Percentiles rank a stretch among this genome's conserved stretches.
These are phyloP conservation scores for Catenaria anguillulae DNA, from an alignment of 371 early-diverging fungal genomes.

Conservation along the genomic window DNA sequence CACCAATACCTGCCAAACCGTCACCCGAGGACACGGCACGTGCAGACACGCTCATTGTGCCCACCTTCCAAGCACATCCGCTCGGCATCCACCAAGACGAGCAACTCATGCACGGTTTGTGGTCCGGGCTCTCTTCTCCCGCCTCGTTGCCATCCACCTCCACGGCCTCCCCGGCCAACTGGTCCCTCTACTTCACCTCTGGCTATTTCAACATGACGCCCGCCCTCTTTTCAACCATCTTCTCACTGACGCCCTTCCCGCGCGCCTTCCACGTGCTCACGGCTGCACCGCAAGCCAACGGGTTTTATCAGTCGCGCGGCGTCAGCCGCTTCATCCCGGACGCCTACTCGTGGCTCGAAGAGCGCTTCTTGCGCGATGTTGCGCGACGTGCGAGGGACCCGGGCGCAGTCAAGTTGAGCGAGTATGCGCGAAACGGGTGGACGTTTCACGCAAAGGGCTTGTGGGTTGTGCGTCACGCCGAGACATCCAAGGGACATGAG, in stretches of 20 bases:
- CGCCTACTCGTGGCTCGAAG: conserved; percentile 71
- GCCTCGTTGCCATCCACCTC: background rate
- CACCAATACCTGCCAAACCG: no score
- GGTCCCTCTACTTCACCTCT: conserved; percentile 55
- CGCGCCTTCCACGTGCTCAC: conserved; percentile 45
- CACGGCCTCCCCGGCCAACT: conserved; percentile 13
- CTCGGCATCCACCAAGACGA: conserved; percentile 70
- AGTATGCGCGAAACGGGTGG: conserved; percentile 65
- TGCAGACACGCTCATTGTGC: conserved; percentile 57
- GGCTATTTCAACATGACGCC: conserved; percentile 90
- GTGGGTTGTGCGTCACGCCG: background rate
- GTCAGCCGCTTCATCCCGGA: conserved; percentile 72
- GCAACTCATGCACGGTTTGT: conserved; percentile 33
- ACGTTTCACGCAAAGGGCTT: conserved; percentile 80
- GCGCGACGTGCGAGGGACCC: conserved; percentile 17
- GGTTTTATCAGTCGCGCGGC: conserved; percentile 76
- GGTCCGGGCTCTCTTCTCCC: conserved; percentile 25
- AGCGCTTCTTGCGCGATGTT: conserved; percentile 27
- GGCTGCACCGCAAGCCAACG: conserved; percentile 89
- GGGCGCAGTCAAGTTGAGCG: conserved; percentile 38
- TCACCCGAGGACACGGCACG: background rate
- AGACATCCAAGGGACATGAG: background rate
- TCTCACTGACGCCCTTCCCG: conserved; percentile 28
- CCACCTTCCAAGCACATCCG: conserved; percentile 75
- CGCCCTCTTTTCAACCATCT: conserved; percentile 25